Base-by-base conservation (phyloP, 345 rosid genomes). In the Durio zibethinus region DNA sequence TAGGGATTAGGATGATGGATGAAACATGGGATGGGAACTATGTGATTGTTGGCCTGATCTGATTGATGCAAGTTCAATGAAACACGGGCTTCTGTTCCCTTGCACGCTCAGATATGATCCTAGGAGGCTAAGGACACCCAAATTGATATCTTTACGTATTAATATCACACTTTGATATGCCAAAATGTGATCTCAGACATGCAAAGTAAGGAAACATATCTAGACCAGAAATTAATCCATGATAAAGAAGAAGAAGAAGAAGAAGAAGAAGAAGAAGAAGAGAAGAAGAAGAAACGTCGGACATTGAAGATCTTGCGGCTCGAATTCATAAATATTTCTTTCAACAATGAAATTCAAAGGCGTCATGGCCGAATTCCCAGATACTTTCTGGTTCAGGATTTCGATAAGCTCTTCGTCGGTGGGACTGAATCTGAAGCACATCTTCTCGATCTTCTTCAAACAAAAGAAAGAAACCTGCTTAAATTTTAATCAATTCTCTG, bases 301-400 rank as follows among this genome's bases (percentile, higher is more conserved):
- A 81, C 83, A 73, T 15, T 81, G 67, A 77, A 81, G 80, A 10
- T 77, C 27, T 77, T 73, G 56, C 5, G 83, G 83, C 23, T 81
- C 83, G 5, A 16, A 47, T 16, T 81, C 71, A 31, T 81, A n/a
- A n/a, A n/a, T n/a, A n/a, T n/a, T n/a, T n/a, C n/a, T n/a, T n/a
- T n/a, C n/a, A n/a, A n/a, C n/a, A 77, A 81, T 81, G 71, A 81
- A 81, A 59, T 20, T 54, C 47, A 77, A 48, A 45, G 74, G 40
- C 40, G 16, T 40, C 40, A 31, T 62, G 40, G 42, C 73, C 54
- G 16, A 2, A 12, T 81, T 54, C n/a, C 77, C 74, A 18, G 69
- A 72, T 11, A 57, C 80, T 77, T 81, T 81, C 40, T 43, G 72
- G 15, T 65, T 40, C 6, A 81, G 52, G 23, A 81, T 72, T 45